These are phyloP conservation scores for Stephania japonica DNA, from an alignment of 164 flowering plant species.

Conservation along the genomic window DNA sequence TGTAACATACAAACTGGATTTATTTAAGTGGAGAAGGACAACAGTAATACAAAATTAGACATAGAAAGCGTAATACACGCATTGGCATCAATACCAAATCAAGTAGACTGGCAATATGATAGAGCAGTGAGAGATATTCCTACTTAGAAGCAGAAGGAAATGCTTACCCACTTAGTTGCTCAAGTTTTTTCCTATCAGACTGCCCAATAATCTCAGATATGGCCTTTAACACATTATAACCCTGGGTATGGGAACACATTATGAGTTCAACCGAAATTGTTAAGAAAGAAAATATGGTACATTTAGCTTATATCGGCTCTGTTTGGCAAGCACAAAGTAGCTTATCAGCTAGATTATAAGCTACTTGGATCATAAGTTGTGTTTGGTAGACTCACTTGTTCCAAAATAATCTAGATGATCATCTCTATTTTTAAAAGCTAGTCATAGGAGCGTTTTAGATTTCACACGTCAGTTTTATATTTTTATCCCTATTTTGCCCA, in stretches of 20 bases:
- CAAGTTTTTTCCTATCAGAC: conserved; percentile 47
- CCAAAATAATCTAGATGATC: too few relatives aligned
- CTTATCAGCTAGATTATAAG: too few relatives aligned
- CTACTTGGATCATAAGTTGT: too few relatives aligned
- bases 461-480: too few relatives aligned
- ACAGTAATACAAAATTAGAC: not conserved
- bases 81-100: not conserved
- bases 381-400: too few relatives aligned
- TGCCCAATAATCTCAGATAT: conserved; percentile 68
- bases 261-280: not conserved
- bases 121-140: not conserved
- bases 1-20: not conserved
- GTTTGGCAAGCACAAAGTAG: too few relatives aligned
- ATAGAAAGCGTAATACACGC: not conserved
- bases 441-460: too few relatives aligned
- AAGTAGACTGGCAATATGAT: not conserved
- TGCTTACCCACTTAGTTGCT: conserved; percentile 78
- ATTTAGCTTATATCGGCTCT: not conserved
- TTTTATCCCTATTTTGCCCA: too few relatives aligned
- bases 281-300: not conserved
- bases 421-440: too few relatives aligned
- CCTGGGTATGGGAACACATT: conserved; percentile 34
- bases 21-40: not conserved
- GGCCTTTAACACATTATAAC: conserved; percentile 75
- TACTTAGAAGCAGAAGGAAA: not conserved